A percentile compares a stretch with the other conserved stretches of the same genome.
Conservation (phyloP, 495 filamentous ascomycete genomes). For the Geoglossum glabrum region DNA sequence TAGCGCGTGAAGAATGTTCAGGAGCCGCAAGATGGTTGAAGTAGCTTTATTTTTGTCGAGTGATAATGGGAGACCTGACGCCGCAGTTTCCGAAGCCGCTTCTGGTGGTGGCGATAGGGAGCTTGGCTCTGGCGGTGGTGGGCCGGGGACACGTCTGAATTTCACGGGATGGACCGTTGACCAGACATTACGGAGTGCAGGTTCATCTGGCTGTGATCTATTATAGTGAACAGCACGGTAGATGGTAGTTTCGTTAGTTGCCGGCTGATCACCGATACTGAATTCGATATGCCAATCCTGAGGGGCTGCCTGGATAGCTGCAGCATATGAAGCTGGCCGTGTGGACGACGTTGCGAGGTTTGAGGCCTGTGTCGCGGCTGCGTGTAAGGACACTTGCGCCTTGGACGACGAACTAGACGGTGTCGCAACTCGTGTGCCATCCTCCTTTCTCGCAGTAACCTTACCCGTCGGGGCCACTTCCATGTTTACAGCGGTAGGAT, state of each 20-base stretch:
- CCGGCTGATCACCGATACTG: conserved; percentile 61
- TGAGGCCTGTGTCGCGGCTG: conserved; percentile 15
- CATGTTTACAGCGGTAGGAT: conserved; percentile 79
- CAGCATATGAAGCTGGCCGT: conserved; percentile 55
- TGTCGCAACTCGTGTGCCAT: conserved; percentile 76
- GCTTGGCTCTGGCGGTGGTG: conserved; percentile 62
- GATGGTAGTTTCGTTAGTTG: conserved; percentile 84
- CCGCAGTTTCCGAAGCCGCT: conserved; percentile 23
- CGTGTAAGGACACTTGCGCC: conserved; percentile 19
- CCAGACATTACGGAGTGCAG: conserved; percentile 61
- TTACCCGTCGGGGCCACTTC: conserved; percentile 80
- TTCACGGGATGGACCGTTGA: conserved; percentile 77
- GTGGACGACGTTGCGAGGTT: conserved; percentile 24
- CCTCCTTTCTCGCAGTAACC: conserved; percentile 90
- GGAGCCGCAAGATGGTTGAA: conserved; percentile 67
- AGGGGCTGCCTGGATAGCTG: conserved; percentile 55
- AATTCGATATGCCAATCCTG: conserved; percentile 98
- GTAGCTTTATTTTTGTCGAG: conserved; percentile 66
- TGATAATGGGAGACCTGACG: conserved; percentile 52
- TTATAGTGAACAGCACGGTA: conserved; percentile 83
- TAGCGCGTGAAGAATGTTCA: conserved; percentile 81
- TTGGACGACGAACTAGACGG: conserved; percentile 46
- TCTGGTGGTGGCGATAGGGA: conserved; percentile 37
- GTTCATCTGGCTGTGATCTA: conserved; percentile 41
- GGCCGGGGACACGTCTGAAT: conserved; percentile 69